A percentile compares a stretch with the other conserved stretches of the same genome.
Evolutionary conservation across 2,329 filamentous ascomycete genomes (phyloP).

Genomic region (Talaromyces islandicus): DNA sequence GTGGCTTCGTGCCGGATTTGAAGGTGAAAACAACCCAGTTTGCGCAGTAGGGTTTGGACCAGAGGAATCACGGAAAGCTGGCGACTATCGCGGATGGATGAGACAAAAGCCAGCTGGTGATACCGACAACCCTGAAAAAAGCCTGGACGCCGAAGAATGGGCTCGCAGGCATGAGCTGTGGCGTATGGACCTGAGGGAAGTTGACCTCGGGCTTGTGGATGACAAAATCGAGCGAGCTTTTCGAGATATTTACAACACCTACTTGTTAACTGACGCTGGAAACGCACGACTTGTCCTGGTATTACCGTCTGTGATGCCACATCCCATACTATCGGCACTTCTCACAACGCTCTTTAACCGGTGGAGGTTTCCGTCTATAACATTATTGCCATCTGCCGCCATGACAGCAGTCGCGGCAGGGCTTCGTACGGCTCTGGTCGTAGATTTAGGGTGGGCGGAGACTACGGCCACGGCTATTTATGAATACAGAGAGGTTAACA

Average conservation of each 20-base stretch:
- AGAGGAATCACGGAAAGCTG: conserved; percentile 68
- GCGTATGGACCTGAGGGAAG: conserved; percentile 63
- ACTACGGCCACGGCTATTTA: conserved; percentile 80
- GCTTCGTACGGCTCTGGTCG: conserved; percentile 73
- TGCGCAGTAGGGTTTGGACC: conserved; percentile 70
- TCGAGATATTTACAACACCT: conserved; percentile 76
- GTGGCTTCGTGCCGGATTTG: conserved; percentile 75
- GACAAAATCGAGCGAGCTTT: conserved; percentile 82
- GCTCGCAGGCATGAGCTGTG: conserved; percentile 63
- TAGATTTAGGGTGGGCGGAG: conserved; percentile 91
- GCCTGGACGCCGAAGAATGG: conserved; percentile 25
- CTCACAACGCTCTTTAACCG: conserved; percentile 74
- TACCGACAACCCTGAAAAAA: conserved; percentile 16
- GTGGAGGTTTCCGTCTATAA: conserved; percentile 74
- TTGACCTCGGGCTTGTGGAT: conserved; percentile 73
- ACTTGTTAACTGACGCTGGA: conserved; percentile 55
- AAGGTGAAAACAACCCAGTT: conserved; percentile 68
- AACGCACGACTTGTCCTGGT: conserved; percentile 69
- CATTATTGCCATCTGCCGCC: conserved; percentile 70
- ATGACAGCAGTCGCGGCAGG: conserved; percentile 74
- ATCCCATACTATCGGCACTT: conserved; percentile 68
- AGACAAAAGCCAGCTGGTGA: conserved; percentile 25
- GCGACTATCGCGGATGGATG: conserved; percentile 72
- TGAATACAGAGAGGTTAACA: conserved; percentile 77
- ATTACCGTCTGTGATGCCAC: conserved; percentile 69